Evolutionary conservation across 495 filamentous ascomycete genomes (phyloP).

Genomic region (Xylaria longipes): DNA sequence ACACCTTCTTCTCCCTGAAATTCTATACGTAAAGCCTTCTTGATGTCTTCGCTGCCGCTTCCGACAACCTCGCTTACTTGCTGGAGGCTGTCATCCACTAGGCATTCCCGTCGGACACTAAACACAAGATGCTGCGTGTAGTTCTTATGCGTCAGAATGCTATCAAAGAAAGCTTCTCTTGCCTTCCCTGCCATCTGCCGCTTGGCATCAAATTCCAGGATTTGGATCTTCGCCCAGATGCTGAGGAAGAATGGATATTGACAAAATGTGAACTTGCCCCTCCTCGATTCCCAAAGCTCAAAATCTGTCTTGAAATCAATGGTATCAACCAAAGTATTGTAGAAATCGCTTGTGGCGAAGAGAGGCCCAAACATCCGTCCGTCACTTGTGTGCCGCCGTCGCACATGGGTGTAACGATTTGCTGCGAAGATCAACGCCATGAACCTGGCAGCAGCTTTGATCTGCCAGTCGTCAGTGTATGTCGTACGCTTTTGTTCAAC

Average conservation of each 20-base stretch:
- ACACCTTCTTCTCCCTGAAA: conserved; percentile 91
- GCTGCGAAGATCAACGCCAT: conserved; percentile 85
- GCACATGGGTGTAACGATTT: conserved; percentile 65
- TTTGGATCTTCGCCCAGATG: conserved; percentile 92
- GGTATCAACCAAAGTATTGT: conserved; percentile 85
- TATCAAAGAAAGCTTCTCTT: conserved; percentile 89
- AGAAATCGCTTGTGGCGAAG: conserved; percentile 83
- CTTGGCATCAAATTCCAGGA: conserved; percentile 87
- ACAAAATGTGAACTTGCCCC: conserved; percentile 84
- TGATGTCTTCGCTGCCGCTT: conserved; percentile 83
- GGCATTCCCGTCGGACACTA: conserved; percentile 81
- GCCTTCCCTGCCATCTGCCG: conserved; percentile 93
- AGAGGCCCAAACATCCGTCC: conserved; percentile 61
- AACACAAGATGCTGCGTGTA: conserved; percentile 83
- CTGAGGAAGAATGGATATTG: conserved; percentile 95
- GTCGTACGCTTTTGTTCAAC: conserved; percentile 62
- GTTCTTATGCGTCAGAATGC: conserved; percentile 74
- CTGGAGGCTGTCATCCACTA: conserved; percentile 89
- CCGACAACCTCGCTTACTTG: conserved; percentile 88
- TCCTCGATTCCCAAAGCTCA: conserved; percentile 81
- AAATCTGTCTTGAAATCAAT: conserved; percentile 87
- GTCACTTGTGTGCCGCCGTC: conserved; percentile 35
- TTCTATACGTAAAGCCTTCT: conserved; percentile 87
- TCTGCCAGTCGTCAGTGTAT: conserved; percentile 91
- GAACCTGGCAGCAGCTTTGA: conserved; percentile 79